Evolutionary conservation across 2,329 filamentous ascomycete genomes (phyloP).

Genomic region (Aspergillus viridinutans): DNA sequence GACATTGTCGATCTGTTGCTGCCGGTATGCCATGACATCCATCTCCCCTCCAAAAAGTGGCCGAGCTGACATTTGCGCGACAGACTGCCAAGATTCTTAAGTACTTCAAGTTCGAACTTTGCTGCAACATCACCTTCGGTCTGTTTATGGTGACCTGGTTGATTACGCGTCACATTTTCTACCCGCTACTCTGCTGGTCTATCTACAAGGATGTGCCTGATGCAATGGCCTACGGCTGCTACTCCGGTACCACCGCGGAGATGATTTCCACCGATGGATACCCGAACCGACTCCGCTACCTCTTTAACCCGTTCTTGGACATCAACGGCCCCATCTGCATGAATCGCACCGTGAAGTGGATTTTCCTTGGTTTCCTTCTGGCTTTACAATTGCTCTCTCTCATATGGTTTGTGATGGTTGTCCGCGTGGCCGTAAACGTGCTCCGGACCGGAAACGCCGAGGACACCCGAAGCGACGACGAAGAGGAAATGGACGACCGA

Average conservation of each 20-base stretch:
- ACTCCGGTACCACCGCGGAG: constrained; percentile 47
- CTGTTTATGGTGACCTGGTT: constrained; percentile 86
- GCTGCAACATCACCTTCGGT: constrained; percentile 80
- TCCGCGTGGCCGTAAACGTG: constrained; percentile 76
- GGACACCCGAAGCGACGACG: constrained; percentile 82
- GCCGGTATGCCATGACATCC: constrained; percentile 57
- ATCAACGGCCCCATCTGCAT: constrained; percentile 74
- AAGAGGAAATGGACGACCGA: constrained; percentile 57
- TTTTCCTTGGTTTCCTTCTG: constrained; percentile 72
- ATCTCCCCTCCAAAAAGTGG: not conserved
- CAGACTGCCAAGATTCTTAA: constrained; percentile 90
- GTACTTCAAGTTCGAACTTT: constrained; percentile 70
- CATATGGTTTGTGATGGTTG: constrained; percentile 86
- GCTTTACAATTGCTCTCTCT: constrained; percentile 75
- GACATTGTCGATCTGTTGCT: constrained; percentile 87
- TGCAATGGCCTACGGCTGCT: constrained; percentile 67
- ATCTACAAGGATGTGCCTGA: constrained; percentile 64
- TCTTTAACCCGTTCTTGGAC: constrained; percentile 70
- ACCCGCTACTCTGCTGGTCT: constrained; percentile 75
- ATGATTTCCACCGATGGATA: constrained; percentile 31
- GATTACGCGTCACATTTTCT: constrained; percentile 74
- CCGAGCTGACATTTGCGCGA: constrained; percentile 7
- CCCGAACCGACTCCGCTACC: constrained; percentile 52
- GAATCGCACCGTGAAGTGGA: constrained; percentile 67
- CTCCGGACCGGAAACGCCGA: constrained; percentile 71